A percentile compares a stretch with the other conserved stretches of the same genome.
These are phyloP conservation scores for Alternaria sp. DNA, from an alignment of 2,329 filamentous ascomycete species.

Conservation along the genomic window DNA sequence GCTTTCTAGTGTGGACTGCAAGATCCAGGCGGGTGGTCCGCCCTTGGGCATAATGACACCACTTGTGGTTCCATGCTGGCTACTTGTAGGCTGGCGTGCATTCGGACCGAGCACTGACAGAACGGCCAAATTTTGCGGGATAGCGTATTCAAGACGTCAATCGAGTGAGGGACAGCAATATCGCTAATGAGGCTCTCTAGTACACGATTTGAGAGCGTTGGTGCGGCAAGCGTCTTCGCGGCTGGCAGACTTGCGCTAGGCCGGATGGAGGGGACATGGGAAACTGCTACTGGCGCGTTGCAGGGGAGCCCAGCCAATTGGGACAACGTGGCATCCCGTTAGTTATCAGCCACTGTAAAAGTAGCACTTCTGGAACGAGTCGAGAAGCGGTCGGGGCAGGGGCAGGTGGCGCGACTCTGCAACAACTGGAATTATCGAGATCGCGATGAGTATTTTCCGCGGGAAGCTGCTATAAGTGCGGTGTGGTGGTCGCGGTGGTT, in stretches of 20 bases:
- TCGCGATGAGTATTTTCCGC: not conserved
- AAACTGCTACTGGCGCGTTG: not conserved
- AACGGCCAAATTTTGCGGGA: constrained; percentile 5
- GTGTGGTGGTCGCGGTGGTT: not conserved
- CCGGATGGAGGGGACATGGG: not conserved
- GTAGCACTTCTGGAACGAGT: not conserved
- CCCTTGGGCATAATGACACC: constrained; percentile 2
- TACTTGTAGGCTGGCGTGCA: not conserved
- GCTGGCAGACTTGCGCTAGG: not conserved
- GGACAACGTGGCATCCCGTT: constrained; percentile 10
- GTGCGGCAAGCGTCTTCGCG: not conserved
- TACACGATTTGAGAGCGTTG: not conserved
- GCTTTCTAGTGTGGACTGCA: constrained; percentile 7
- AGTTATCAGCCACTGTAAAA: not conserved
- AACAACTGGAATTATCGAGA: not conserved
- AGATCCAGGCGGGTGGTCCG: constrained; percentile 4
- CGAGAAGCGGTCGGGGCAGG: not conserved
- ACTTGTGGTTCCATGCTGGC: constrained; percentile 9
- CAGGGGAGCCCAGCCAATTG: constrained; percentile 14
- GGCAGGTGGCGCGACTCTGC: not conserved
- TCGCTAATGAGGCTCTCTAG: constrained; percentile 11
- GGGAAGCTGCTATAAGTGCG: not conserved
- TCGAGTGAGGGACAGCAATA: not conserved
- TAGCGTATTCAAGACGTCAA: constrained; percentile 10
- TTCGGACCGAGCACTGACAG: constrained; percentile 1